These are phyloP conservation scores for Acrodontium crateriforme DNA, from an alignment of 2,329 filamentous ascomycete species.

Conservation along the genomic window DNA sequence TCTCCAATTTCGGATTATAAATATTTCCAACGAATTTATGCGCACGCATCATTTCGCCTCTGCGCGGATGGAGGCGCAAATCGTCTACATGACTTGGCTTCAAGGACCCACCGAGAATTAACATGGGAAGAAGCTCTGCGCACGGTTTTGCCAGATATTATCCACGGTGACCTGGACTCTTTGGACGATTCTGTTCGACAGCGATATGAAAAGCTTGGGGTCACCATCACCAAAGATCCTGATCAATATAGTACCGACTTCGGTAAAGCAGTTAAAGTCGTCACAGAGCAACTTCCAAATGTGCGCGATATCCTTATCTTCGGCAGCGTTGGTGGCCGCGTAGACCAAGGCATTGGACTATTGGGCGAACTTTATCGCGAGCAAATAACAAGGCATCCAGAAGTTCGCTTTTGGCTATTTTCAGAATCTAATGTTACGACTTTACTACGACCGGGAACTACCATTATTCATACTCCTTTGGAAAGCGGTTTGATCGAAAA, in stretches of 20 bases:
- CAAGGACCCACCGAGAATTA: conserved; percentile 8
- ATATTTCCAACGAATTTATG: conserved; percentile 34
- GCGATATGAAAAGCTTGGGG: conserved; percentile 50
- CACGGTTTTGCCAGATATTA: conserved; percentile 36
- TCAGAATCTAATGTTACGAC: conserved; percentile 73
- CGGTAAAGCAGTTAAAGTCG: conserved; percentile 56
- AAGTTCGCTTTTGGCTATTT: conserved; percentile 55
- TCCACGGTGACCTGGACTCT: conserved; percentile 89
- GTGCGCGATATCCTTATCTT: conserved; percentile 51
- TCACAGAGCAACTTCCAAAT: conserved; percentile 30
- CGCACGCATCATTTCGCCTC: conserved; percentile 48
- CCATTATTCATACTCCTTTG: conserved; percentile 51
- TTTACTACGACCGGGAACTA: conserved; percentile 55
- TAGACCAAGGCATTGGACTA: conserved; percentile 84
- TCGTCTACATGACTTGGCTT: conserved; percentile 44
- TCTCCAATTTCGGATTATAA: conserved; percentile 43
- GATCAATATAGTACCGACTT: conserved; percentile 90
- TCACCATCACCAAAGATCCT: conserved; percentile 53
- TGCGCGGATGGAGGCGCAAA: conserved; percentile 92
- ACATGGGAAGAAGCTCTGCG: conserved; percentile 10
- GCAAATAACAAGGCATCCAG: conserved; percentile 27
- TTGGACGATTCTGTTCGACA: conserved; percentile 46
- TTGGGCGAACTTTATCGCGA: conserved; percentile 66
- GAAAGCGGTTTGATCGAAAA: conserved; percentile 47
- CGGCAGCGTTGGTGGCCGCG: conserved; percentile 74